Evolutionary conservation across 2,329 filamentous ascomycete species (phyloP).

Genomic region (Fusarium heterosporum): DNA sequence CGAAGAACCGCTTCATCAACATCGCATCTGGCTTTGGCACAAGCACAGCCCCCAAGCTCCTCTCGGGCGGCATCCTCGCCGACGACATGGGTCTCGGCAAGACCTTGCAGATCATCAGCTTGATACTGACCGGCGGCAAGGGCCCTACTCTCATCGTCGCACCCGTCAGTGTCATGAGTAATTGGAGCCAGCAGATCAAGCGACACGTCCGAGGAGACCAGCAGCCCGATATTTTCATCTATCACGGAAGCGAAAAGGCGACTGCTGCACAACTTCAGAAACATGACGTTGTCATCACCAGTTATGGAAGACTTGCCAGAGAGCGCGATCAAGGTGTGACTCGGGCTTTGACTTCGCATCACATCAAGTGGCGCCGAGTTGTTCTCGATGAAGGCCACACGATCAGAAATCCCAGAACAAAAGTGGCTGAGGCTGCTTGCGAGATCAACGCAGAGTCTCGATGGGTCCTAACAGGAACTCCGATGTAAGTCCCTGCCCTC

Average conservation of each 20-base stretch:
- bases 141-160: constrained; percentile 82
- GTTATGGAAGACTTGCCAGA: constrained; percentile 79
- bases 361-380: constrained; percentile 78
- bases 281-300: constrained; percentile 84
- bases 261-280: constrained; percentile 68
- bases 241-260: constrained; percentile 74
- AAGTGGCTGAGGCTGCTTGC: constrained; percentile 75
- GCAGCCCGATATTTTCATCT: constrained; percentile 75
- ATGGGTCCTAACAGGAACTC: constrained; percentile 85
- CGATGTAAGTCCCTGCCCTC: constrained; percentile 68
- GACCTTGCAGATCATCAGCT: constrained; percentile 85
- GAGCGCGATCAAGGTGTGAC: constrained; percentile 67
- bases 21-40: constrained; percentile 69
- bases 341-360: constrained; percentile 53
- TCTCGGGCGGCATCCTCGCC: constrained; percentile 83
- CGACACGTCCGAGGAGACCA: constrained; percentile 75
- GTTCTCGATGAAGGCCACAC: constrained; percentile 87
- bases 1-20: constrained; percentile 70
- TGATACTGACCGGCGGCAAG: constrained; percentile 71
- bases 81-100: constrained; percentile 96
- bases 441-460: constrained; percentile 75
- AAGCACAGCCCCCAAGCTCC: constrained; percentile 67
- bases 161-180: constrained; percentile 88
- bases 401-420: constrained; percentile 82
- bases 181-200: constrained; percentile 85